Evolutionary conservation across 1,139 yeast species (phyloP).

Genomic region (Groenewaldozyma sp.): DNA sequence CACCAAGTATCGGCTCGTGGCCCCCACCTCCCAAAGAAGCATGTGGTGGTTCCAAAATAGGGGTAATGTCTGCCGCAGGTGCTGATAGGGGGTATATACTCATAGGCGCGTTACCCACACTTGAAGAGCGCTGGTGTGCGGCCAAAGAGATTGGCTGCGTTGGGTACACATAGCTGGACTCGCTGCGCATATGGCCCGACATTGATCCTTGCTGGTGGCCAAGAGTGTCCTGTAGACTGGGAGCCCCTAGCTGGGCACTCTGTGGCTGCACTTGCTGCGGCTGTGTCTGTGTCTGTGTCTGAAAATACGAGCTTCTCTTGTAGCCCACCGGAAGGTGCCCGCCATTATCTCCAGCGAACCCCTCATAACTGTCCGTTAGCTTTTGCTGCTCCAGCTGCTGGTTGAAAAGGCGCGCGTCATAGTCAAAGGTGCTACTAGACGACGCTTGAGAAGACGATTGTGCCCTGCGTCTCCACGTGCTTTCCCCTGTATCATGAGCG

Average conservation of each 20-base stretch:
- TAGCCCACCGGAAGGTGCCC: neutral
- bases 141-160: neutral
- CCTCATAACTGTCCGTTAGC: neutral
- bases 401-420: slow-evolving; percentile 6
- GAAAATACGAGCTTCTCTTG: slow-evolving; percentile 2
- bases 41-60: neutral
- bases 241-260: neutral
- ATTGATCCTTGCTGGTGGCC: neutral
- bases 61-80: neutral
- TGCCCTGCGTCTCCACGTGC: neutral
- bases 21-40: neutral
- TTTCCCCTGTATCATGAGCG: neutral
- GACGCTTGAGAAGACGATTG: neutral
- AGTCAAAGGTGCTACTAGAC: neutral
- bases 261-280: slow-evolving; percentile 1
- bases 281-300: too few species aligned
- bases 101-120: slow-evolving; percentile 1
- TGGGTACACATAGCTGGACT: slow-evolving; percentile 1
- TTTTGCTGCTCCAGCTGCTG: slow-evolving; percentile 13
- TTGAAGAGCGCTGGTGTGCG: neutral
- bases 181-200: neutral
- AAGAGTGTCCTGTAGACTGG: slow-evolving; percentile 5
- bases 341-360: neutral
- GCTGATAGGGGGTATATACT: neutral
- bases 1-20: neutral